Percentiles rank a stretch among this genome's conserved stretches.
Conservation (phyloP, 108 stramenopile genomes). For the Skeletonema menzelii region DNA sequence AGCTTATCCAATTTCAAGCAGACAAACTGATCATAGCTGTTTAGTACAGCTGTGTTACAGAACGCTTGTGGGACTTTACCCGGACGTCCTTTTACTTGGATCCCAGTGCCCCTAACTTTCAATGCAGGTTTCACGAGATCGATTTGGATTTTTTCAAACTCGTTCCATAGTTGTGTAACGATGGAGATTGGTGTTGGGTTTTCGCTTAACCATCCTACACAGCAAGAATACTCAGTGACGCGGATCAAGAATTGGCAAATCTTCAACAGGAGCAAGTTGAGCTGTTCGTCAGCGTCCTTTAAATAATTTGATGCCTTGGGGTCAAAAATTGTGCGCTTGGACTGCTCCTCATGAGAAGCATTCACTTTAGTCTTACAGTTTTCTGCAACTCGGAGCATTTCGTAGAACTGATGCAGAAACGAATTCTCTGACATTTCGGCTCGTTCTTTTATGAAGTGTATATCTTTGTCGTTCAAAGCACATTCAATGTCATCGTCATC, state of each 20-base stretch:
- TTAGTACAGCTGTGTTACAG: slow-evolving; percentile 5
- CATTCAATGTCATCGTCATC: not conserved
- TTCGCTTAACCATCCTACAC: slow-evolving; percentile 35
- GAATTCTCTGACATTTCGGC: not conserved
- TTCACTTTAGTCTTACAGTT: not conserved
- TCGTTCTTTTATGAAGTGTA: not conserved
- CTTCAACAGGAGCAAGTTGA: not conserved
- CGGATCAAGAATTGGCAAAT: slow-evolving; percentile 10
- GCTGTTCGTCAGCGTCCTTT: not conserved
- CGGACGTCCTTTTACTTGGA: slow-evolving; percentile 8
- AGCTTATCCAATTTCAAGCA: slow-evolving; percentile 14
- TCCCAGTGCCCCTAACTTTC: slow-evolving; percentile 3
- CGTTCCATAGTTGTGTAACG: slow-evolving; percentile 2
- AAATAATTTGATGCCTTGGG: not conserved
- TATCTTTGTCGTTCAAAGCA: not conserved
- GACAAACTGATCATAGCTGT: slow-evolving; percentile 14
- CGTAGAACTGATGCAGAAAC: not conserved
- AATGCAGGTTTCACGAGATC: slow-evolving; percentile 21
- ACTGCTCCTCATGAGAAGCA: not conserved
- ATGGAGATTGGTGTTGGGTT: slow-evolving; percentile 10
- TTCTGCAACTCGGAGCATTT: not conserved
- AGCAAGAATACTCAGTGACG: slow-evolving; percentile 20
- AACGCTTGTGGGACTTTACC: slow-evolving; percentile 25
- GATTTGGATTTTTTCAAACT: slow-evolving; percentile 11
- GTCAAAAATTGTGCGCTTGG: not conserved